These are phyloP conservation scores for Perkinsela sp. DNA, from an alignment of 208 protist species.

Conservation along the genomic window DNA sequence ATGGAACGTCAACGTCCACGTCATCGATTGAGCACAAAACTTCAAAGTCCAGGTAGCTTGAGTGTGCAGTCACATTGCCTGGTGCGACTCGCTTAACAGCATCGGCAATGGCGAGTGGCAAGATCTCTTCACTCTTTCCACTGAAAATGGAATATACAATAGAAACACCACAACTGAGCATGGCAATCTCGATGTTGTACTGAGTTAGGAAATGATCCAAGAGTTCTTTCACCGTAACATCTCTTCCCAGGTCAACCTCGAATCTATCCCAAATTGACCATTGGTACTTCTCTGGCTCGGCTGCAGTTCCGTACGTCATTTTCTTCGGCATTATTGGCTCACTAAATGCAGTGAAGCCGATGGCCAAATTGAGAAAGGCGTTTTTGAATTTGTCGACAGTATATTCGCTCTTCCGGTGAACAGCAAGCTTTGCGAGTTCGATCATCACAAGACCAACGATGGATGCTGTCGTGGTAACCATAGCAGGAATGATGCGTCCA, in stretches of 20 bases:
- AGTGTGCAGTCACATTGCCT: constrained; percentile 17
- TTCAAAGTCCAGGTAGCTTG: constrained; percentile 23
- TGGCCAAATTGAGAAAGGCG: constrained; percentile 86
- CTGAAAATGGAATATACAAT: background rate
- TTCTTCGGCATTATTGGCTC: constrained; percentile 62
- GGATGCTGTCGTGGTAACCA: constrained; percentile 97
- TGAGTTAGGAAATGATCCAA: constrained; percentile 44
- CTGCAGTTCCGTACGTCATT: constrained; percentile 14
- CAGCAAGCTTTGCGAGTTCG: constrained; percentile 85
- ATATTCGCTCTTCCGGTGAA: constrained; percentile 9
- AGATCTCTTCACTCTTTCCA: background rate
- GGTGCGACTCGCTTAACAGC: constrained; percentile 18
- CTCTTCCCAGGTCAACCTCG: constrained; percentile 67
- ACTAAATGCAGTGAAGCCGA: constrained; percentile 80
- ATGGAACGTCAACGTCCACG: constrained; percentile 38
- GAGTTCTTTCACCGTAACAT: constrained; percentile 74
- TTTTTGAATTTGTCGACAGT: constrained; percentile 60
- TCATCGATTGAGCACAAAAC: constrained; percentile 41
- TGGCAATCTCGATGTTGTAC: constrained; percentile 67
- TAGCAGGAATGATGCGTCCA: constrained; percentile 98
- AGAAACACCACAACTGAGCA: constrained; percentile 16
- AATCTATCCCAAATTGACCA: constrained; percentile 88
- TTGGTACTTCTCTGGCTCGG: constrained; percentile 13
- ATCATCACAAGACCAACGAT: constrained; percentile 87
- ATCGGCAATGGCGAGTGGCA: constrained; percentile 5